Evolutionary conservation across 768 basidiomycete species (phyloP).

Genomic region (Candolleomyces aberdarensis): DNA sequence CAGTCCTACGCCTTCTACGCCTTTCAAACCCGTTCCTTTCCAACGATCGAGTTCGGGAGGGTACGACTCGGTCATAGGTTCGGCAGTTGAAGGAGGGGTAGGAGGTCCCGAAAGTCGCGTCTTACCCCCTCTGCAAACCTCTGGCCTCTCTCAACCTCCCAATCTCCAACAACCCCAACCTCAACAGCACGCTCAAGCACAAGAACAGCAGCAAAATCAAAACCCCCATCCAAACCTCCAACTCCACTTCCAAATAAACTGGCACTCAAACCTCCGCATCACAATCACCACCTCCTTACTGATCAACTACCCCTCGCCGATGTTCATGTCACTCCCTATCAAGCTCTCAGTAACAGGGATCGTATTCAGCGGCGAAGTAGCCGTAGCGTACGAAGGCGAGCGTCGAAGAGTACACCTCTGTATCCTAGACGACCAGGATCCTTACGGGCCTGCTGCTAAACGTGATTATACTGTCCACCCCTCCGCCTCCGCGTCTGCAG

Average conservation of each 20-base stretch:
- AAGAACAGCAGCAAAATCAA: slow-evolving; percentile 23
- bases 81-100: too few relatives aligned
- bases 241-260: slow-evolving; percentile 79
- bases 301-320: slow-evolving; percentile 94
- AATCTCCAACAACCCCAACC: slow-evolving; percentile 16
- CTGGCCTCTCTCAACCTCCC: too few relatives aligned
- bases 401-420: slow-evolving; percentile 82
- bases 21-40: slow-evolving; percentile 22
- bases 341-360: slow-evolving; percentile 90
- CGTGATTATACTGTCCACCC: too few relatives aligned
- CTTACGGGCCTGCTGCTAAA: slow-evolving; percentile 73
- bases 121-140: too few relatives aligned
- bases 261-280: slow-evolving; percentile 86
- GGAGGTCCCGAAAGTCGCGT: not conserved
- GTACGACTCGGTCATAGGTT: not conserved
- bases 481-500: too few relatives aligned
- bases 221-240: slow-evolving; percentile 72
- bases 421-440: slow-evolving; percentile 84
- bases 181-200: slow-evolving; percentile 3
- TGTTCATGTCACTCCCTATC: slow-evolving; percentile 97
- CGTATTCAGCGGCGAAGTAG: slow-evolving; percentile 82
- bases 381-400: slow-evolving; percentile 88
- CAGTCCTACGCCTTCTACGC: slow-evolving; percentile 26
- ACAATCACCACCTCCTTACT: slow-evolving; percentile 89
- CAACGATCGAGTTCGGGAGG: not conserved